Evolutionary conservation across 495 filamentous ascomycete species (phyloP).

Genomic region (Aspergillus carlsbadensis): DNA sequence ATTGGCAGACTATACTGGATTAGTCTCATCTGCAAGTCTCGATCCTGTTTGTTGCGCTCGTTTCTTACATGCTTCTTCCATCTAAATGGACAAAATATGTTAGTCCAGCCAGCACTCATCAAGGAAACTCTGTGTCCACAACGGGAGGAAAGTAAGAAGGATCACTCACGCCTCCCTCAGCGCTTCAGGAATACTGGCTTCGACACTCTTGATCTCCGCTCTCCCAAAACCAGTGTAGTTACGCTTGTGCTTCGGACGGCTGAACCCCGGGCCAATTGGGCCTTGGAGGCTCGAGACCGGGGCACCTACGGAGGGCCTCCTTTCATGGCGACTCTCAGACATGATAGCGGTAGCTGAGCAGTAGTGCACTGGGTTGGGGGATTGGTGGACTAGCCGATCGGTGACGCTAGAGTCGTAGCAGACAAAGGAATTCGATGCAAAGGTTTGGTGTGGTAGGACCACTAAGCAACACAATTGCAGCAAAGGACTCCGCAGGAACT

Average conservation of each 20-base stretch:
- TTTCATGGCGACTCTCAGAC: constrained; percentile 48
- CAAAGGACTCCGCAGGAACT: neutral
- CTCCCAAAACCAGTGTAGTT: constrained; percentile 91
- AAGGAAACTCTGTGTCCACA: neutral
- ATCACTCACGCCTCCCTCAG: constrained; percentile 72
- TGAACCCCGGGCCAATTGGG: constrained; percentile 69
- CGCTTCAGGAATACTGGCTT: constrained; percentile 84
- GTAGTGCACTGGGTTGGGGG: neutral
- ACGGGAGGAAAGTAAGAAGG: neutral
- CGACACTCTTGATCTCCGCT: constrained; percentile 87
- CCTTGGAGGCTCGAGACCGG: constrained; percentile 82
- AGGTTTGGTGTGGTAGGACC: neutral
- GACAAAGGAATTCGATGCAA: neutral
- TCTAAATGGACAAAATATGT: constrained; percentile 33
- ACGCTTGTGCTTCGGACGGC: constrained; percentile 89
- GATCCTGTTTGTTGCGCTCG: neutral
- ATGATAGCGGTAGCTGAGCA: constrained; percentile 4
- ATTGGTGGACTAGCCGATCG: neutral
- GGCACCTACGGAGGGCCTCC: constrained; percentile 74
- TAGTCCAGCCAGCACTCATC: constrained; percentile 10
- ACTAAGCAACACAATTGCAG: neutral
- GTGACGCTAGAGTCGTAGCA: neutral
- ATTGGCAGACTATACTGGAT: constrained; percentile 49
- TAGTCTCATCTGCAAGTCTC: neutral
- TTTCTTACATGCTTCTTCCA: constrained; percentile 75